Evolutionary conservation across 192 early-diverging fungal genomes (phyloP).

Genomic region (Paraglomus brasilianum): DNA sequence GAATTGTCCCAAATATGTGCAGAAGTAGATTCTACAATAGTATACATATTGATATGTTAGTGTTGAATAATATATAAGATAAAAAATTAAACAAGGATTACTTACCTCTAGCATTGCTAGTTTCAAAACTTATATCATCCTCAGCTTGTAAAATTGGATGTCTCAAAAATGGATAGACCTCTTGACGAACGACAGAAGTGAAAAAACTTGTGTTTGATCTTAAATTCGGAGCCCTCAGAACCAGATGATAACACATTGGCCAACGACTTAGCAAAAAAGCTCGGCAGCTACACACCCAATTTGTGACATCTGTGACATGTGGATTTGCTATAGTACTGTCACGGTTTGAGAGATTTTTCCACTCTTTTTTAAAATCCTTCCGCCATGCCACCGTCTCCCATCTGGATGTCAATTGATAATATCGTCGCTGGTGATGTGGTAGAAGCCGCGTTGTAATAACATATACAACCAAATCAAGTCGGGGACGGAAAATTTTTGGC

Average conservation of each 20-base stretch:
- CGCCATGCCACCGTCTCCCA: background rate
- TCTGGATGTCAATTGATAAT: background rate
- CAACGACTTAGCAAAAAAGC: background rate
- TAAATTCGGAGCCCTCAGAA: background rate
- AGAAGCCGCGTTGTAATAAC: background rate
- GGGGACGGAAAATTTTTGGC: background rate
- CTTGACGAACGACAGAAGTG: background rate
- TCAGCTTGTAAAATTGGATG: too few relatives aligned
- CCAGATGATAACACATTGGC: background rate
- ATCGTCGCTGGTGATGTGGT: background rate
- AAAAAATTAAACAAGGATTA: too few relatives aligned
- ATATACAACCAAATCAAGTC: background rate
- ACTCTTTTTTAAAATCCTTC: conserved; percentile 10
- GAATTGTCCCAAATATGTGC: too few relatives aligned
- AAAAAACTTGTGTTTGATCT: background rate
- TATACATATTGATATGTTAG: too few relatives aligned
- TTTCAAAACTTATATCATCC: too few relatives aligned
- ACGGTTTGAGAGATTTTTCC: too few relatives aligned
- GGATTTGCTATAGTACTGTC: too few relatives aligned
- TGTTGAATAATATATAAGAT: too few relatives aligned
- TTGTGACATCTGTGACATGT: background rate
- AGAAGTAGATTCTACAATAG: too few relatives aligned
- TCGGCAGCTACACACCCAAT: background rate
- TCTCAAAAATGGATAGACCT: background rate
- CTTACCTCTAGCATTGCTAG: too few relatives aligned